These are phyloP conservation scores for Psilocybe sp. DNA, from an alignment of 768 basidiomycete genomes.

Conservation along the genomic window DNA sequence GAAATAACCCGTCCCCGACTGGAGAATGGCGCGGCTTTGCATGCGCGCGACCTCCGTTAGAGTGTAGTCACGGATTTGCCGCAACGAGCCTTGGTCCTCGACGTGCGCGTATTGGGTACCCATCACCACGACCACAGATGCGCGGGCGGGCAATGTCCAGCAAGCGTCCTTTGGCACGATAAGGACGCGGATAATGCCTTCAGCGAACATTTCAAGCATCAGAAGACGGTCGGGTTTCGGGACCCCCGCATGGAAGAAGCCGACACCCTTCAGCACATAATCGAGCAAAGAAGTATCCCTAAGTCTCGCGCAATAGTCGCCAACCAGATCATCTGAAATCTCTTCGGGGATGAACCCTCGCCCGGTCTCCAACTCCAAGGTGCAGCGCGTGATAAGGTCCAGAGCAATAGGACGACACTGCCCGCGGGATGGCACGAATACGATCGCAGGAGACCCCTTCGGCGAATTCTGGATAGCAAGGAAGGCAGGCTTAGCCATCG, in stretches of 20 bases:
- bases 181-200: constrained; percentile 77
- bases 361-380: constrained; percentile 66
- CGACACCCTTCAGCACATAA: constrained; percentile 81
- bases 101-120: constrained; percentile 81
- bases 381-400: constrained; percentile 87
- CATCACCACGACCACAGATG: constrained; percentile 82
- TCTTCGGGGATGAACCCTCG: constrained; percentile 63
- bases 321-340: constrained; percentile 51
- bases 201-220: constrained; percentile 77
- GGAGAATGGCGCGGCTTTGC: constrained; percentile 83
- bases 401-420: constrained; percentile 74
- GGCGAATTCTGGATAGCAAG: constrained; percentile 55
- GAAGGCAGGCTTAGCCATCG: constrained; percentile 90
- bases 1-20: constrained; percentile 62
- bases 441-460: constrained; percentile 52
- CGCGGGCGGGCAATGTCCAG: constrained; percentile 87
- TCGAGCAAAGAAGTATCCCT: constrained; percentile 65
- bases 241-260: constrained; percentile 79
- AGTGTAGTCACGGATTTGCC: constrained; percentile 76
- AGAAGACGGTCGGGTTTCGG: constrained; percentile 63
- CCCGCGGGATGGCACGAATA: constrained; percentile 85
- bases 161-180: constrained; percentile 81
- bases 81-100: constrained; percentile 45
- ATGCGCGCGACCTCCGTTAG: constrained; percentile 84
- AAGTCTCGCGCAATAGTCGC: constrained; percentile 55